Base-by-base conservation (phyloP, 352 stramenopile species). In the Globisporangium yorkense region DNA sequence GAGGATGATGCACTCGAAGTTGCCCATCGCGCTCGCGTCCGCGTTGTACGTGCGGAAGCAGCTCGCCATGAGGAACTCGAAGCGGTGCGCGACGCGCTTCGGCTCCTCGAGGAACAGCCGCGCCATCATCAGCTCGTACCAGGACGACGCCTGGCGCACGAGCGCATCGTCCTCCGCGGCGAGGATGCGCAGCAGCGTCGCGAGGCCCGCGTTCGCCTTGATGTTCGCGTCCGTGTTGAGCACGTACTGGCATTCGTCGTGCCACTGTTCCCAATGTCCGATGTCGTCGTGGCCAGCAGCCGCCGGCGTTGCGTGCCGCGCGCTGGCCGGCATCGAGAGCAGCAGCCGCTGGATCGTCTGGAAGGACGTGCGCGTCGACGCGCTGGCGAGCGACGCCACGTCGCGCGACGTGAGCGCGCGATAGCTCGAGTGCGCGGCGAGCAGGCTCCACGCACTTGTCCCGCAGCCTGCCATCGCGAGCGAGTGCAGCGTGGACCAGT, bases 111-210 rank as follows among this genome's bases (percentile, higher is more conserved):
- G 63, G 20, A 90, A 79, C 33, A 90, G 66, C 24, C 70, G 66
- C n/a, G 84, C 84, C 72, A 89, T 84, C 75, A 91, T 90, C 16
- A 90, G 71, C 65, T 89, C 78, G 64, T 84, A 89, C 84, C 84
- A 94, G 47, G 71, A 77, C 15, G 24, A 60, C 5, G 76, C 79
- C 35, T 78, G 62, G 9, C 53, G 44, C 20, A 67, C 69, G 21
- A 91, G 63, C 13, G 65, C 70, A 7, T 77, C 61, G 20, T 79
- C 65, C 18, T 91, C 73, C 10, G 75, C 76, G 2, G 58, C 56
- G 60, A 93, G 75, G 48, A 91, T 67, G 15, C 80, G 55, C 21
- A 93, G 49, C 51, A 93, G 43, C 54, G 59, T 84, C 24, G 65
- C 72, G 21, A 94, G 58, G 33, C 83, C 70, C 0, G 37, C 35